phyloP scores from a whole-genome alignment of 2,329 filamentous ascomycete species.

The Colletotrichum magnum region DNA sequence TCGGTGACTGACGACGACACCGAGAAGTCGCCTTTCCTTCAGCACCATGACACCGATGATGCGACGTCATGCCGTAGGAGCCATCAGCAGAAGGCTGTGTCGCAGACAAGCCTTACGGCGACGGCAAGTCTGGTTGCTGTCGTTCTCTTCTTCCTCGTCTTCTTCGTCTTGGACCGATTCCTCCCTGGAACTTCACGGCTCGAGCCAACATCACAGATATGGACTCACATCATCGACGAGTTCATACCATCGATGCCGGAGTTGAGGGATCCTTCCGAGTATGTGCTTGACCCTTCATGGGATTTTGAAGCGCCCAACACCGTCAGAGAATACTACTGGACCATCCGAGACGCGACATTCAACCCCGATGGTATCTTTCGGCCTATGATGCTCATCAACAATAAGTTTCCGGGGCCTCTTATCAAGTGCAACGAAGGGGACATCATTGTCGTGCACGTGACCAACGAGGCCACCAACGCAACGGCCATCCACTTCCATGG shows the following conservation, averaged over 20 bases:
- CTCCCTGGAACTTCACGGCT: not conserved
- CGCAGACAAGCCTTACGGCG: not conserved
- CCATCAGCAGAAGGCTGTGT: not conserved
- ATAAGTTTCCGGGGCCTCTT: slow-evolving; percentile 80
- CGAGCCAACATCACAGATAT: not conserved
- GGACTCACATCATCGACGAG: slow-evolving; percentile 12
- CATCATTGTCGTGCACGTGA: slow-evolving; percentile 76
- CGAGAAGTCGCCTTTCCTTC: slow-evolving; percentile 33
- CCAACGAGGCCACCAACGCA: slow-evolving; percentile 76
- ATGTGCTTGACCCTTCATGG: slow-evolving; percentile 72
- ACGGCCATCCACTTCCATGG: slow-evolving; percentile 84
- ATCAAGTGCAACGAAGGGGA: slow-evolving; percentile 83
- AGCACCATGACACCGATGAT: not conserved
- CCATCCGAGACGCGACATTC: slow-evolving; percentile 67
- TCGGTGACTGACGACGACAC: slow-evolving; percentile 2
- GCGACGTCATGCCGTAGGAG: not conserved
- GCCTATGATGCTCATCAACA: slow-evolving; percentile 79
- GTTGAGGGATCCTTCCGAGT: slow-evolving; percentile 60
- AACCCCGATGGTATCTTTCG: slow-evolving; percentile 73
- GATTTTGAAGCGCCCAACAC: slow-evolving; percentile 63
- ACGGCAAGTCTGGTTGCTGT: not conserved
- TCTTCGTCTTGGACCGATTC: slow-evolving; percentile 7
- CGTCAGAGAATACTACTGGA: slow-evolving; percentile 73
- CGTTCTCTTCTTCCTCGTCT: slow-evolving; percentile 16
- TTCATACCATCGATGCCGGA: slow-evolving; percentile 36